A percentile compares a stretch with the other conserved stretches of the same genome.
These are phyloP conservation scores for Wickerhamomyces sp. DNA, from an alignment of 1,139 yeast species.

Conservation along the genomic window DNA sequence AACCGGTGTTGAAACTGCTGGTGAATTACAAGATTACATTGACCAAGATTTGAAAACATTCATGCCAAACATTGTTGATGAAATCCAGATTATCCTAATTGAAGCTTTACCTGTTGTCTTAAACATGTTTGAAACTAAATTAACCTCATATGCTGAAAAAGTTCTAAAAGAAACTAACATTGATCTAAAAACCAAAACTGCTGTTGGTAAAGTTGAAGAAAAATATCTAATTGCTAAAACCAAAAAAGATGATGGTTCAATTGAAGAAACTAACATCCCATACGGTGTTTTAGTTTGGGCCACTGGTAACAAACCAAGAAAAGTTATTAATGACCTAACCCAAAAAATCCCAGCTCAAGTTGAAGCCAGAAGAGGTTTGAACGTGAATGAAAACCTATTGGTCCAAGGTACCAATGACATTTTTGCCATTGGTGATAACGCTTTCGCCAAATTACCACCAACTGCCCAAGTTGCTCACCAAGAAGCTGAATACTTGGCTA, in stretches of 20 bases:
- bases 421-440: conserved; percentile 93
- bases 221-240: conserved; percentile 65
- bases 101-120: conserved; percentile 92
- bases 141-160: conserved; percentile 80
- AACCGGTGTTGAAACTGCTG: conserved; percentile 95
- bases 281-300: conserved; percentile 97
- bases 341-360: conserved; percentile 79
- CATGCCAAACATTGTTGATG: conserved; percentile 83
- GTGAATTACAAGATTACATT: conserved; percentile 90
- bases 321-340: conserved; percentile 65
- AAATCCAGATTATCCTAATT: conserved; percentile 76
- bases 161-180: conserved; percentile 79
- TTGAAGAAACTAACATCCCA: conserved; percentile 55
- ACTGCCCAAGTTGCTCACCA: conserved; percentile 98
- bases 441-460: conserved; percentile 83
- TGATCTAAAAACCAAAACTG: conserved; percentile 73
- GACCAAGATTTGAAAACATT: conserved; percentile 86
- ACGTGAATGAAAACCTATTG: conserved; percentile 74
- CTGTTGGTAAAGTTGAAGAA: conserved; percentile 80
- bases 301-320: conserved; percentile 92
- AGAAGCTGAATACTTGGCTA: conserved; percentile 82
- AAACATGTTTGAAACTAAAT: conserved; percentile 79
- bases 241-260: conserved; percentile 61
- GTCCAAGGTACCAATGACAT: conserved; percentile 82
- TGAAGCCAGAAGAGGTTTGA: conserved; percentile 82